phyloP scores from a whole-genome alignment of 2,329 filamentous ascomycete genomes.

The Penicillium sp. region DNA sequence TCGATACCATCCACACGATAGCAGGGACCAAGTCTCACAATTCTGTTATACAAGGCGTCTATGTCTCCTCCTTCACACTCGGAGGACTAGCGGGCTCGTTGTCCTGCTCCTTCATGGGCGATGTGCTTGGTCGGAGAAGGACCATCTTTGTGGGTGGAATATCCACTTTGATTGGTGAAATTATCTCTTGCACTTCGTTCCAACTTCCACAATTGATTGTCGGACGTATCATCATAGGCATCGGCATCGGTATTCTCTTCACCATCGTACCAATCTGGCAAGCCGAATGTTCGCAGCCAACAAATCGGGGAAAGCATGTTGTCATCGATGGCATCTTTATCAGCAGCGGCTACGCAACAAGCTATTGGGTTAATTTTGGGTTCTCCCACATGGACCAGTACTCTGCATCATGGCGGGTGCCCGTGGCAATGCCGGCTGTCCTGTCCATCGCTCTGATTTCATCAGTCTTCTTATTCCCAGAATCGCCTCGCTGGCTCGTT shows the following conservation, averaged over 20 bases:
- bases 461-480: slow-evolving; percentile 32
- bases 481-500: slow-evolving; percentile 39
- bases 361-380: slow-evolving; percentile 51
- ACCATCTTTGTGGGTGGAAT: slow-evolving; percentile 1
- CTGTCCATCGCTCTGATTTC: slow-evolving; percentile 27
- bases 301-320: slow-evolving; percentile 21
- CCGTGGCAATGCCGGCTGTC: slow-evolving; percentile 35
- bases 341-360: slow-evolving; percentile 42
- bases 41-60: slow-evolving; percentile 1
- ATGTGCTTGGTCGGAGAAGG: slow-evolving; percentile 1
- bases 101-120: slow-evolving; percentile 1
- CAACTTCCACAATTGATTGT: background rate
- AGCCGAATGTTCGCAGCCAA: slow-evolving; percentile 11
- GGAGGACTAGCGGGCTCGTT: background rate
- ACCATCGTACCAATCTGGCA: slow-evolving; percentile 14
- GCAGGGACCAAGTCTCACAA: background rate
- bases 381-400: slow-evolving; percentile 29
- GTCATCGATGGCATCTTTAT: slow-evolving; percentile 44
- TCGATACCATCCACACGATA: slow-evolving; percentile 8
- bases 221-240: background rate
- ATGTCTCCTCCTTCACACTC: slow-evolving; percentile 2
- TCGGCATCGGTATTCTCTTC: slow-evolving; percentile 16
- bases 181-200: background rate
- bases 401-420: slow-evolving; percentile 40
- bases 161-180: background rate